These are phyloP conservation scores for Passiflora organensis DNA, from an alignment of 345 rosid genomes.

Conservation along the genomic window DNA sequence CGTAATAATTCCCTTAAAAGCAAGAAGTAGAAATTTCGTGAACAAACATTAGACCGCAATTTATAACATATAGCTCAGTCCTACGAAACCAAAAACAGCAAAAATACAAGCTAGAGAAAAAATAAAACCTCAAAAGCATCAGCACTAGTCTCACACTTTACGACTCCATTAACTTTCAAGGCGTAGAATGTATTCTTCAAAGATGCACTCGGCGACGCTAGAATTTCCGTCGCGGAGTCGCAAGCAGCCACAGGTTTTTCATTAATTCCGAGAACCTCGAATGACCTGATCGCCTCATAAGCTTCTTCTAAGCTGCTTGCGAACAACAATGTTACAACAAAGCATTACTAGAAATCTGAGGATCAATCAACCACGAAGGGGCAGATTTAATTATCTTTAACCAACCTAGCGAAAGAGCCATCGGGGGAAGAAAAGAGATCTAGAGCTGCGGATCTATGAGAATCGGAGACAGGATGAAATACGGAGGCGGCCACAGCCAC, in stretches of 20 bases:
- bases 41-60: neutral
- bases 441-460: slow-evolving; percentile 90
- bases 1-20: slow-evolving; percentile 50
- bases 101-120: neutral
- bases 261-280: slow-evolving; percentile 68
- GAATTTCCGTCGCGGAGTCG: slow-evolving; percentile 36
- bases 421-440: slow-evolving; percentile 56
- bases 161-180: slow-evolving; percentile 56
- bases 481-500: slow-evolving; percentile 41
- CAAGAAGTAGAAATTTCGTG: neutral
- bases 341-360: too few relatives aligned
- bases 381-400: too few relatives aligned
- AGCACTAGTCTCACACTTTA: slow-evolving; percentile 47
- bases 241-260: slow-evolving; percentile 52
- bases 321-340: neutral
- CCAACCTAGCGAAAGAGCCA: slow-evolving; percentile 70
- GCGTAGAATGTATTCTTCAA: slow-evolving; percentile 64
- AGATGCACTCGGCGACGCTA: slow-evolving; percentile 52
- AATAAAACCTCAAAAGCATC: slow-evolving; percentile 52
- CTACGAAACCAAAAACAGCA: neutral
- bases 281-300: slow-evolving; percentile 71
- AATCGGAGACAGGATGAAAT: slow-evolving; percentile 71
- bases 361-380: too few relatives aligned
- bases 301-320: slow-evolving; percentile 68
- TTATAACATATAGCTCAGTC: neutral